Evolutionary conservation across 2,329 filamentous ascomycete genomes (phyloP), one percentile per base, ranked within the genome.

Genomic region (Penicillium sp.): DNA sequence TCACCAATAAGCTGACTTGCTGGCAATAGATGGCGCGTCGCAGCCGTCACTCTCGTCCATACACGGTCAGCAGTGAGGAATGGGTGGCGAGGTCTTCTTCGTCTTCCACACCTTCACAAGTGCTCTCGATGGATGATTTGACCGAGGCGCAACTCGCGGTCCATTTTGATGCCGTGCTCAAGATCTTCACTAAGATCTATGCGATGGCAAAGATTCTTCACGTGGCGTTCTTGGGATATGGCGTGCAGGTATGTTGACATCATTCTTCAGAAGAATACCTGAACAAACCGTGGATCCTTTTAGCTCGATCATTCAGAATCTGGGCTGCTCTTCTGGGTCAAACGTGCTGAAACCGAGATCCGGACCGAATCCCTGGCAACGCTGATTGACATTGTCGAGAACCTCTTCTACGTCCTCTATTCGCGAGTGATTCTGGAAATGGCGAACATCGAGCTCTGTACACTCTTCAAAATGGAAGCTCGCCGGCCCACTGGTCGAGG

Each of bases 341-440:
- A 47, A 11, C 53, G 48, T 9, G 55, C 55, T 2, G 64, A 68
- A 37, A 32, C 43, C 14, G 36, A 57, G 11, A 40, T 65, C 13
- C 44, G 38, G 14, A 51, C 53, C n/a, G 39, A 54, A 3, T 56
- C 55, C 4, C 47, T 61, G 11, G 30, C 41, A 14, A 42, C 48
- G 4, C 49, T 68, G n/a, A 55, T 66, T 30, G 49, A 55, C n/a
- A 54, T 48, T 9, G 47, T 56, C 12, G 62, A 67, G 34, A 58
- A 59, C 16, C 49, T 67, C 6, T 67, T 56, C 35, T 65, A 66
- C 36, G 50, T 56, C 8, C 35, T 65, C 15, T 64, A 63, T 35
- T 51, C 64, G 2, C 54, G 62, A 22, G 31, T 68, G 5, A 50
- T 59, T n/a, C 53, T 61, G 29, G 65, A 68, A 35, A 57, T 66